A percentile compares a stretch with the other conserved stretches of the same genome.
phyloP scores from a whole-genome alignment of 2,329 filamentous ascomycete genomes.

The Aspergillus chevalieri region DNA sequence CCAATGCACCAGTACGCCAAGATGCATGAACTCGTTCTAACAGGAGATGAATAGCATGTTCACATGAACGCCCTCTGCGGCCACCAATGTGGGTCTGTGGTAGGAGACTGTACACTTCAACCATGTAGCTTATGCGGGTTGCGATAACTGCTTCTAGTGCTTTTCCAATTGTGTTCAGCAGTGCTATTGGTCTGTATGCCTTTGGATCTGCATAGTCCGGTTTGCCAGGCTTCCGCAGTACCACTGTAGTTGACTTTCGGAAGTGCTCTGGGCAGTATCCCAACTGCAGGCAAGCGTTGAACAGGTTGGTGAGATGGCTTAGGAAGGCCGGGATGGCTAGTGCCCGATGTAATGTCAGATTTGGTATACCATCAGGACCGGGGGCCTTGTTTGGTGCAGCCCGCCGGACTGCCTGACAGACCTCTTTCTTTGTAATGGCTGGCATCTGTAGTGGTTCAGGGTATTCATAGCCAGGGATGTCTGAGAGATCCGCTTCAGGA shows the following conservation, averaged over 20 bases:
- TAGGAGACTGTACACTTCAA: slow-evolving; percentile 6
- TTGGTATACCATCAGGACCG: neutral
- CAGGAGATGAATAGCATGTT: slow-evolving; percentile 10
- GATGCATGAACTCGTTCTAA: slow-evolving; percentile 2
- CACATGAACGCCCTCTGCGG: slow-evolving; percentile 7
- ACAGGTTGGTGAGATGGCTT: neutral
- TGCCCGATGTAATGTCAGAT: neutral
- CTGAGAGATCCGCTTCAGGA: neutral
- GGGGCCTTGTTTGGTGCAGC: neutral
- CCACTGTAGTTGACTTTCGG: slow-evolving; percentile 2
- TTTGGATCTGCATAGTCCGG: slow-evolving; percentile 6
- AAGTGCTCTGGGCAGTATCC: slow-evolving; percentile 6
- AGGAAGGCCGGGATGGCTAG: neutral
- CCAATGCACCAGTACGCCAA: slow-evolving; percentile 1
- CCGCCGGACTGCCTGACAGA: neutral
- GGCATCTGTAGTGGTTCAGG: neutral
- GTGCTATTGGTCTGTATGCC: slow-evolving; percentile 9
- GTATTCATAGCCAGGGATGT: neutral
- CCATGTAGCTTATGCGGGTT: slow-evolving; percentile 1
- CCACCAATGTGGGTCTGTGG: slow-evolving; percentile 7
- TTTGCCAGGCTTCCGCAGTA: slow-evolving; percentile 3
- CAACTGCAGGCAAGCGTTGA: neutral
- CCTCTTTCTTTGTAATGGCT: neutral
- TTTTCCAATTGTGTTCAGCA: slow-evolving; percentile 11
- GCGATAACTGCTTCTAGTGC: slow-evolving; percentile 7